Conservation (phyloP, 352 stramenopile species). For the Phytophthora sp. region DNA sequence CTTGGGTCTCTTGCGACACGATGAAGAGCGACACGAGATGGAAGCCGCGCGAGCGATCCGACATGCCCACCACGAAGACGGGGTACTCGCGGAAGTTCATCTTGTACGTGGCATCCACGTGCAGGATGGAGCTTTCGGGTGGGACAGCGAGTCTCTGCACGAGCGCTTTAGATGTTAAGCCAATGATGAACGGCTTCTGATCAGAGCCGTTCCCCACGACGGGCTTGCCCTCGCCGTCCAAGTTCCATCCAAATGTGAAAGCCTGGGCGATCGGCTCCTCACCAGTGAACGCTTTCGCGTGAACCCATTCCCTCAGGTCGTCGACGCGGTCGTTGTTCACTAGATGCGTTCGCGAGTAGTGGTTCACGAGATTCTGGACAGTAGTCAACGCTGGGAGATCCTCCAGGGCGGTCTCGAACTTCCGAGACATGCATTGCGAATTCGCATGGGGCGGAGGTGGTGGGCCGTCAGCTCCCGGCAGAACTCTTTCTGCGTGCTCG, state of each 20-base stretch:
- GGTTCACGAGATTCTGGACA: constrained; percentile 2
- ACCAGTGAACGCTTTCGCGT: not conserved
- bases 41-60: not conserved
- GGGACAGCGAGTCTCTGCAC: not conserved
- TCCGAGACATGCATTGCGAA: not conserved
- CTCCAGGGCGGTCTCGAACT: not conserved
- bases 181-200: not conserved
- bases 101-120: not conserved
- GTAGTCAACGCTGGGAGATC: not conserved
- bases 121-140: not conserved
- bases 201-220: not conserved
- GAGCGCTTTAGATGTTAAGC: not conserved
- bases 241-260: constrained; percentile 1
- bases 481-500: too few species aligned
- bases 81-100: not conserved
- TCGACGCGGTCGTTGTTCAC: not conserved
- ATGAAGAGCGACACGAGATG: not conserved
- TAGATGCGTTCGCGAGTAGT: not conserved
- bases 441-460: not conserved
- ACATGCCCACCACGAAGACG: not conserved
- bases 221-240: not conserved
- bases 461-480: not conserved
- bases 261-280: too few species aligned
- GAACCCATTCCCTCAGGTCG: not conserved
- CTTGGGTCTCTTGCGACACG: too few species aligned